A percentile compares a stretch with the other conserved stretches of the same genome.
Evolutionary conservation across 495 filamentous ascomycete genomes (phyloP).

Genomic region (Penicillium chermesinum): DNA sequence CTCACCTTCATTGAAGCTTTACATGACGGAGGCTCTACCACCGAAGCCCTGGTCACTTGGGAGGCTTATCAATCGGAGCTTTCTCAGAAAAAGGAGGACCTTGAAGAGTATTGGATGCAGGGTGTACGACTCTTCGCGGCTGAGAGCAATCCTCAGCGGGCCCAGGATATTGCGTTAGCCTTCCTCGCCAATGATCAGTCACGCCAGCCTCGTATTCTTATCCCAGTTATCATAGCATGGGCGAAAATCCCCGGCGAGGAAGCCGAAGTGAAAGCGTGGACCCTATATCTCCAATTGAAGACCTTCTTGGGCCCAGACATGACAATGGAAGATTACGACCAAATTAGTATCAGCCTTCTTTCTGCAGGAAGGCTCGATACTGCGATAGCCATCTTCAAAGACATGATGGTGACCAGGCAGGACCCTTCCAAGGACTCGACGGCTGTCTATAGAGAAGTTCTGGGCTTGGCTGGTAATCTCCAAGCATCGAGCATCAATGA

Average conservation of each 20-base stretch:
- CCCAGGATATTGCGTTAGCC: slow-evolving; percentile 55
- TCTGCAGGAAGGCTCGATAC: slow-evolving; percentile 53
- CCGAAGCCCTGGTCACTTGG: slow-evolving; percentile 60
- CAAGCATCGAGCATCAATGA: slow-evolving; percentile 45
- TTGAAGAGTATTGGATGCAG: slow-evolving; percentile 58
- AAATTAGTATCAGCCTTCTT: slow-evolving; percentile 58
- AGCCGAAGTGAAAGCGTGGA: slow-evolving; percentile 56
- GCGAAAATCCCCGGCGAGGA: slow-evolving; percentile 30
- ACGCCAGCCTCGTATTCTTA: slow-evolving; percentile 53
- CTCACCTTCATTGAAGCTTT: slow-evolving; percentile 61
- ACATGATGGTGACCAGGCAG: slow-evolving; percentile 72
- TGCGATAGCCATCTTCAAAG: slow-evolving; percentile 69
- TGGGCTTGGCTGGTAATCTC: slow-evolving; percentile 40
- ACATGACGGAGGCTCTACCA: slow-evolving; percentile 53
- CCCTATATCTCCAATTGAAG: slow-evolving; percentile 59
- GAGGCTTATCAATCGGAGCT: slow-evolving; percentile 51
- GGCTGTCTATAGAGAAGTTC: slow-evolving; percentile 41
- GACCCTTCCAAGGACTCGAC: slow-evolving; percentile 45
- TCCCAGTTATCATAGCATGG: slow-evolving; percentile 57
- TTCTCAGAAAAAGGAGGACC: slow-evolving; percentile 45
- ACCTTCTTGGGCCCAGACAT: slow-evolving; percentile 55
- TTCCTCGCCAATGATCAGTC: slow-evolving; percentile 49
- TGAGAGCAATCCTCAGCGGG: slow-evolving; percentile 55
- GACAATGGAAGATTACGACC: slow-evolving; percentile 70
- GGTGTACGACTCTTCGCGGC: slow-evolving; percentile 63